A percentile compares a stretch with the other conserved stretches of the same genome.
Conservation (phyloP, 306 rosid species). For the Crotalaria pallida region DNA sequence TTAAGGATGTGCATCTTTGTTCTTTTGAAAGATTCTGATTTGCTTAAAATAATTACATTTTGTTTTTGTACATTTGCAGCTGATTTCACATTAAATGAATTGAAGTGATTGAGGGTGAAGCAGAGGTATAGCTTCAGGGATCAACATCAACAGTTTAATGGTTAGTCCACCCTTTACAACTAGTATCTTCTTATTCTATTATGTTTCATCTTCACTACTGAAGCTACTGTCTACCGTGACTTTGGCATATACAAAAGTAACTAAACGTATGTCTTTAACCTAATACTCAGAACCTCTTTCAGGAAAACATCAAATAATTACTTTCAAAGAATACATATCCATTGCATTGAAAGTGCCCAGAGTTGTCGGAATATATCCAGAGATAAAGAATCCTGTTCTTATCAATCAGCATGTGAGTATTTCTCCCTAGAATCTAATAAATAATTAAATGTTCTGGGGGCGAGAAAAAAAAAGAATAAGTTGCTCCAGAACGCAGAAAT, state of each 20-base stretch:
- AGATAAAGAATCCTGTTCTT: slow-evolving; percentile 76
- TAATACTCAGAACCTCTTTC: slow-evolving; percentile 27
- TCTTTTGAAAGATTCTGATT: not conserved
- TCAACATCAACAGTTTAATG: slow-evolving; percentile 79
- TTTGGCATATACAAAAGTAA: not conserved
- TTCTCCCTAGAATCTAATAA: slow-evolving; percentile 15
- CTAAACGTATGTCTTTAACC: not conserved
- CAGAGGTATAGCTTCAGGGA: slow-evolving; percentile 77
- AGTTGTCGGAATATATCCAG: slow-evolving; percentile 96
- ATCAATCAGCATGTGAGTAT: slow-evolving; percentile 82
- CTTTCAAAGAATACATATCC: slow-evolving; percentile 84
- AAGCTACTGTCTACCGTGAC: not conserved
- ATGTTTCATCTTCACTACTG: not conserved
- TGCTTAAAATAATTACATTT: not conserved
- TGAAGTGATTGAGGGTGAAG: slow-evolving; percentile 60
- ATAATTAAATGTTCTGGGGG: not conserved
- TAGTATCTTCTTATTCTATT: not conserved
- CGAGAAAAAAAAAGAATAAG: not conserved
- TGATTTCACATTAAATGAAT: slow-evolving; percentile 78
- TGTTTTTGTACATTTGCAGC: slow-evolving; percentile 45
- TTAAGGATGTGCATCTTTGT: not conserved
- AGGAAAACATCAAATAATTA: slow-evolving; percentile 72
- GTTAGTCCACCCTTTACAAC: slow-evolving; percentile 37
- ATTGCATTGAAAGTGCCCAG: slow-evolving; percentile 81
- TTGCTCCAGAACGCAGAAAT: not conserved